These are phyloP conservation scores for Lepraria neglecta DNA, from an alignment of 495 filamentous ascomycete genomes.

Conservation along the genomic window DNA sequence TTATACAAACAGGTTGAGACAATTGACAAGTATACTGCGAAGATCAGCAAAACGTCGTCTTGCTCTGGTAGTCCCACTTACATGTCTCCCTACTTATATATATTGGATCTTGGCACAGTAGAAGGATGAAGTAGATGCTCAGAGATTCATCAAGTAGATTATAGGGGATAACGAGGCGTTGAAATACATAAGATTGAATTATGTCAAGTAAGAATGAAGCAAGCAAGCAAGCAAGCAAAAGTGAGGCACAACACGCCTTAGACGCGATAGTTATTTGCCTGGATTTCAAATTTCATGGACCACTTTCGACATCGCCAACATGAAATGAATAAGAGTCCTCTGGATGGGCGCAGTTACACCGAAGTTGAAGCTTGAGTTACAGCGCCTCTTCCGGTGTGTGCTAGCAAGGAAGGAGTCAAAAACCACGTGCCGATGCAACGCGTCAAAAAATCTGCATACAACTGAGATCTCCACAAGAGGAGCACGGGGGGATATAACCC, in stretches of 20 bases:
- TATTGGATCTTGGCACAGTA: no score
- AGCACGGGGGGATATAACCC: background rate
- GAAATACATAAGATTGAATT: no score
- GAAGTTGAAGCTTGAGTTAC: background rate
- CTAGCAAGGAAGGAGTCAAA: background rate
- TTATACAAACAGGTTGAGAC: no score
- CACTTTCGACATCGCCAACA: background rate
- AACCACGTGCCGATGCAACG: slow-evolving; percentile 8
- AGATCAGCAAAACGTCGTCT: no score
- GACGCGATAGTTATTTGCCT: background rate
- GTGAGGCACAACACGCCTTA: slow-evolving; percentile 7
- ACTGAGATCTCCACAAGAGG: background rate
- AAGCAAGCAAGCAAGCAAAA: slow-evolving; percentile 5
- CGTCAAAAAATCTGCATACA: background rate
- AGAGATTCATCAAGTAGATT: no score
- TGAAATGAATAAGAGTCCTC: background rate
- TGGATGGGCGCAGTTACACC: slow-evolving; percentile 8
- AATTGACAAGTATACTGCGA: no score
- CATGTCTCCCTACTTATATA: no score
- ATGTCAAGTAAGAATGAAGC: slow-evolving; percentile 2
- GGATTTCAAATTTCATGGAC: background rate
- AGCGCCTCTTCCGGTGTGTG: slow-evolving; percentile 2
- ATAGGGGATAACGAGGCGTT: no score
- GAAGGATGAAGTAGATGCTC: no score
- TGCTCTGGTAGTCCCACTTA: no score